These are phyloP conservation scores for Trichoderma afroharzianum DNA, from an alignment of 2,329 filamentous ascomycete species.

Conservation along the genomic window DNA sequence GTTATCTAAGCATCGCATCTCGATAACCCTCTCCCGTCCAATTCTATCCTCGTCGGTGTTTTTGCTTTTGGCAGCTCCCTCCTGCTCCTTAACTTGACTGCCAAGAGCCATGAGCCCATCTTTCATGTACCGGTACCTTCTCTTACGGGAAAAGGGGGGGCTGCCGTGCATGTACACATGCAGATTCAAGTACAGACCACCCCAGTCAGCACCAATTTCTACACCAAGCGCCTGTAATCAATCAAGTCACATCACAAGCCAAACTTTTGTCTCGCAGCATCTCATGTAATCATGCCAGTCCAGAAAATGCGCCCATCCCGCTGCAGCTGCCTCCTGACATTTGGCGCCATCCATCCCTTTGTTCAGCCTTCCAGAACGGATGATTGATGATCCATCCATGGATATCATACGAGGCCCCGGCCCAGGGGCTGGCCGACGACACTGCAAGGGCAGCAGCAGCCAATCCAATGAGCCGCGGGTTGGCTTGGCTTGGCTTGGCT, in stretches of 20 bases:
- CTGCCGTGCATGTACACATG: neutral
- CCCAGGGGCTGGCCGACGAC: neutral
- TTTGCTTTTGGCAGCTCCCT: neutral
- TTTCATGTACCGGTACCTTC: neutral
- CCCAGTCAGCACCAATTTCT: neutral
- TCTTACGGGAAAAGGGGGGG: neutral
- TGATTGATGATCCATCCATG: slow-evolving; percentile 12
- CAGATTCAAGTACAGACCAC: neutral
- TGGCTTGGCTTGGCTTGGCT: neutral
- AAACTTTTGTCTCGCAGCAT: neutral
- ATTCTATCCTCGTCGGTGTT: neutral
- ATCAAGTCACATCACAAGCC: neutral
- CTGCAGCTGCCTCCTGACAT: neutral
- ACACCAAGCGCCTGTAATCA: neutral
- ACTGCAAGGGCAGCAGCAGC: neutral
- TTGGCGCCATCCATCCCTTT: neutral
- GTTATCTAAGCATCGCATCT: slow-evolving; percentile 4
- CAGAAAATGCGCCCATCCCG: slow-evolving; percentile 6
- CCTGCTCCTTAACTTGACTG: neutral
- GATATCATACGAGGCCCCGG: slow-evolving; percentile 8
- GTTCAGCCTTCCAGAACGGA: neutral
- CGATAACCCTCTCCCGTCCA: neutral
- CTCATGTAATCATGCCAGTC: neutral
- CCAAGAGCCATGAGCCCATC: neutral
- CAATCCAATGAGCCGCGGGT: neutral